These are phyloP conservation scores for Cadophora sp. DNA, from an alignment of 2,329 filamentous ascomycete genomes.

Conservation along the genomic window DNA sequence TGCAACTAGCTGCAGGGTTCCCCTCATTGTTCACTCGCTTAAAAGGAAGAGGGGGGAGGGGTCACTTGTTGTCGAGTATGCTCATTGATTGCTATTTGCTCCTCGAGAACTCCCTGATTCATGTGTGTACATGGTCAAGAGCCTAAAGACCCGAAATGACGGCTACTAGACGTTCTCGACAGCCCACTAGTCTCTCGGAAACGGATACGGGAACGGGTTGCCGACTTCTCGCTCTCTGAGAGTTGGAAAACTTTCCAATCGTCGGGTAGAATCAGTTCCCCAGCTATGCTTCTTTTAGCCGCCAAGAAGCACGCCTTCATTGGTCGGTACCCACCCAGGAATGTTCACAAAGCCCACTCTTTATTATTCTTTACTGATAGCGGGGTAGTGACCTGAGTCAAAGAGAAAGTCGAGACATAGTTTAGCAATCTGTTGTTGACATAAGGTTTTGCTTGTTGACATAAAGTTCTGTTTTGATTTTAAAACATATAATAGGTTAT, in stretches of 20 bases:
- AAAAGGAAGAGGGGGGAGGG: background rate
- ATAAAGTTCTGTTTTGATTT: too few relatives aligned
- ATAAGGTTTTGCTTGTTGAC: too few relatives aligned
- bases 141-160: background rate
- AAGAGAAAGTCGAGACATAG: background rate
- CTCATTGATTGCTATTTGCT: background rate
- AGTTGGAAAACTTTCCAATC: background rate
- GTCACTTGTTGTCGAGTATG: background rate
- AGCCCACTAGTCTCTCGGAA: background rate
- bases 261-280: background rate
- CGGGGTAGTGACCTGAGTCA: too few relatives aligned
- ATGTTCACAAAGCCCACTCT: background rate
- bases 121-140: background rate
- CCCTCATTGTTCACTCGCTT: slow-evolving; percentile 4
- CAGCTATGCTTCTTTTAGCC: background rate
- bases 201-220: background rate
- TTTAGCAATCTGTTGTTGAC: too few relatives aligned
- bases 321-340: background rate
- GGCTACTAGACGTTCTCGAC: background rate
- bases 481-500: background rate
- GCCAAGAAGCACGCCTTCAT: background rate
- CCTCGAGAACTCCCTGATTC: background rate
- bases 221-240: background rate
- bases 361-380: too few relatives aligned
- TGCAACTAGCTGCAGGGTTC: slow-evolving; percentile 3